phyloP scores from a whole-genome alignment of 768 basidiomycete genomes.

The Lentinus brumalis region DNA sequence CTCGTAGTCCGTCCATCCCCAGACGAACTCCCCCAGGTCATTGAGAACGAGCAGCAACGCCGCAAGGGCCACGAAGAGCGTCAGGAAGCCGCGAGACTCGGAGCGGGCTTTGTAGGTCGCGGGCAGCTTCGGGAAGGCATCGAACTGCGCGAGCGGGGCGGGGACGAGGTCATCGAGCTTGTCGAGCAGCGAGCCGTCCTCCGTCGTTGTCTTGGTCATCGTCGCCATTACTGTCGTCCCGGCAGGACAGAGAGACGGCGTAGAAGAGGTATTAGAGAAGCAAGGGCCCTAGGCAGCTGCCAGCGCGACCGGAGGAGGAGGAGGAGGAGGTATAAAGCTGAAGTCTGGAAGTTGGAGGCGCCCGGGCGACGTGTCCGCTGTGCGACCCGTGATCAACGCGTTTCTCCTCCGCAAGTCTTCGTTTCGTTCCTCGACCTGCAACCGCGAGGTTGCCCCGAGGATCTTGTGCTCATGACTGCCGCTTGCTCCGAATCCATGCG shows the following conservation, averaged over 20 bases:
- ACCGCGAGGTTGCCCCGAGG: slow-evolving; percentile 14
- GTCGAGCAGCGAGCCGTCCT: slow-evolving; percentile 45
- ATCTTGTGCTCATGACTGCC: background rate
- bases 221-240: slow-evolving; percentile 13
- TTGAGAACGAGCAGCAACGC: slow-evolving; percentile 80
- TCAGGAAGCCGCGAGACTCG: slow-evolving; percentile 80
- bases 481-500: background rate
- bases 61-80: slow-evolving; percentile 65
- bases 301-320: slow-evolving; percentile 10
- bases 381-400: slow-evolving; percentile 6
- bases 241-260: too few relatives aligned
- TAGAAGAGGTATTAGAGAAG: too few relatives aligned
- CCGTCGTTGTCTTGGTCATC: slow-evolving; percentile 18
- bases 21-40: slow-evolving; percentile 88
- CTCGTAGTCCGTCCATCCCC: slow-evolving; percentile 90
- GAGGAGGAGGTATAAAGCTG: slow-evolving; percentile 15
- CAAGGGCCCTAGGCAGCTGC: too few relatives aligned
- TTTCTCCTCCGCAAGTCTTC: background rate
- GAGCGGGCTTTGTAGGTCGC: slow-evolving; percentile 80
- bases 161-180: slow-evolving; percentile 67
- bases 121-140: slow-evolving; percentile 87
- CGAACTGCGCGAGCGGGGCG: slow-evolving; percentile 70
- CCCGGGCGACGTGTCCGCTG: slow-evolving; percentile 16
- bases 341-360: slow-evolving; percentile 1
- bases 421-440: slow-evolving; percentile 4